A percentile compares a stretch with the other conserved stretches of the same genome.
Evolutionary conservation across 495 filamentous ascomycete genomes (phyloP).

Genomic region (Xylaria venustula): DNA sequence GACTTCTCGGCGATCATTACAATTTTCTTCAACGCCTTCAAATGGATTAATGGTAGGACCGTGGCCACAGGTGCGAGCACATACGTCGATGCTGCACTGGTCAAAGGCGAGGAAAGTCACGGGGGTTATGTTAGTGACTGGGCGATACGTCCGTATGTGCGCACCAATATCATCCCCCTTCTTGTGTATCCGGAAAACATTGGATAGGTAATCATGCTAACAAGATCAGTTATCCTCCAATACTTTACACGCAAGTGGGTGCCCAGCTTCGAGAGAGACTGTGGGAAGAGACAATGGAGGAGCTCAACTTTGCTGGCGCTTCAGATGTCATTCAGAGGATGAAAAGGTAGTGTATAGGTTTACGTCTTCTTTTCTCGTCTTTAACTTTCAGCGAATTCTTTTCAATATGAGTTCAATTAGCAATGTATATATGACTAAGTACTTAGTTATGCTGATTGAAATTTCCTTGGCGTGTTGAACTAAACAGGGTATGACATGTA

Average conservation of each 20-base stretch:
- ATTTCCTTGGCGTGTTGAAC: too few species aligned
- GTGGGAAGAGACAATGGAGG: slow-evolving; percentile 47
- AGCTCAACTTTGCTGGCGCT: slow-evolving; percentile 41
- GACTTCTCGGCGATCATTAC: slow-evolving; percentile 2
- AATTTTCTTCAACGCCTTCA: slow-evolving; percentile 22
- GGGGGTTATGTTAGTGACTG: slow-evolving; percentile 44
- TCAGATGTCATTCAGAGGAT: slow-evolving; percentile 29
- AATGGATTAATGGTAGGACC: slow-evolving; percentile 26
- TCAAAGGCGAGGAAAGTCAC: slow-evolving; percentile 45
- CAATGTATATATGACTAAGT: too few species aligned
- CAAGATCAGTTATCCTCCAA: slow-evolving; percentile 15
- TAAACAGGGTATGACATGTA: too few species aligned
- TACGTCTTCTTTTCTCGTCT: neutral
- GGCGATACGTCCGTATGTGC: slow-evolving; percentile 40
- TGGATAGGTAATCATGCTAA: neutral
- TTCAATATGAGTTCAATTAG: too few species aligned
- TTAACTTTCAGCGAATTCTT: too few species aligned
- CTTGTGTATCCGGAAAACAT: neutral
- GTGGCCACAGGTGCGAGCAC: slow-evolving; percentile 34
- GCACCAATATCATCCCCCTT: neutral
- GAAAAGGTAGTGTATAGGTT: neutral
- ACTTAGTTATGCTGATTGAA: too few species aligned
- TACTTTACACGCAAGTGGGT: slow-evolving; percentile 38
- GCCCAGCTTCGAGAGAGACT: slow-evolving; percentile 32
- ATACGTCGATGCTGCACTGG: slow-evolving; percentile 38